Percentiles rank a stretch among this genome's conserved stretches.
phyloP scores from a whole-genome alignment of 306 rosid genomes.

The Begonia masoniana region DNA sequence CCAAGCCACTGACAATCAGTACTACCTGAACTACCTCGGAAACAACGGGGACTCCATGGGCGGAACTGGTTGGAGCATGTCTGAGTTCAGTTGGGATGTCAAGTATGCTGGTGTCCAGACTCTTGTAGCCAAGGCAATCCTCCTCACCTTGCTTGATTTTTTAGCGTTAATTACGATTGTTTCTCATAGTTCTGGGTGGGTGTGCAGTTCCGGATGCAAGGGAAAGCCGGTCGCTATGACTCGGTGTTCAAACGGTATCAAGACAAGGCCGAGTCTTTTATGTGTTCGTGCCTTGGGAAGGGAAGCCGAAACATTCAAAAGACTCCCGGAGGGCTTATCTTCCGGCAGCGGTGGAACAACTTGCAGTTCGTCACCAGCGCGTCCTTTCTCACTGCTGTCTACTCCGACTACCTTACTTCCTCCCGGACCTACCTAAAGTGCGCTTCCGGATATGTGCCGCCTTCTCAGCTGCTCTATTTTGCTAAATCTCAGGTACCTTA shows the following conservation, averaged over 20 bases:
- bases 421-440: constrained; percentile 43
- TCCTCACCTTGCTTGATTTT: background rate
- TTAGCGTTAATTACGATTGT: background rate
- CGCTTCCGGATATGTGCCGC: constrained; percentile 52
- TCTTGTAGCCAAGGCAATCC: constrained; percentile 70
- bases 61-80: constrained; percentile 96
- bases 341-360: constrained; percentile 96
- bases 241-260: constrained; percentile 59
- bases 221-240: constrained; percentile 56
- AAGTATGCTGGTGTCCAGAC: constrained; percentile 94
- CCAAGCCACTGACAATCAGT: constrained; percentile 69
- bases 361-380: constrained; percentile 95
- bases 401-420: constrained; percentile 84
- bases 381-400: constrained; percentile 75
- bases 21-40: constrained; percentile 81
- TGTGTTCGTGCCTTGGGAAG: constrained; percentile 82
- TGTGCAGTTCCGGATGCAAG: constrained; percentile 76
- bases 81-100: constrained; percentile 93
- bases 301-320: constrained; percentile 57
- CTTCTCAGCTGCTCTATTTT: constrained; percentile 60
- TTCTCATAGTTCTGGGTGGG: background rate
- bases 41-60: constrained; percentile 83
- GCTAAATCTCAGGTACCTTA: constrained; percentile 48
- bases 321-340: constrained; percentile 91
- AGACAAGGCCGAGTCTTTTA: constrained; percentile 67